Conservation (phyloP, 179 eudicot species). For the Silene noctiflora region DNA sequence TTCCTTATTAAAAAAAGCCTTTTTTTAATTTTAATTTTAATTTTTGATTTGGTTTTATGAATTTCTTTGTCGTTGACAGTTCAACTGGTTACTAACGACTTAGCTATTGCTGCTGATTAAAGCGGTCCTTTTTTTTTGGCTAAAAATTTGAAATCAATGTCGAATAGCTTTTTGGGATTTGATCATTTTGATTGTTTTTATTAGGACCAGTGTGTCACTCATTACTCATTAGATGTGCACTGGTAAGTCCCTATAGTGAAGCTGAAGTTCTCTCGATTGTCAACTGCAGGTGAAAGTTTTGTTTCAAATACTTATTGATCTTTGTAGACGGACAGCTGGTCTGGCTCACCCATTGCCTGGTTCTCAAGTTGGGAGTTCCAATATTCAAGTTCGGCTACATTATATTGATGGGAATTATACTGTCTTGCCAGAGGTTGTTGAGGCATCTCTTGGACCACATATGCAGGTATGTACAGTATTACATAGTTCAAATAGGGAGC, state of each 20-base stretch:
- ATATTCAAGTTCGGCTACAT: conserved; percentile 88
- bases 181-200: not conserved
- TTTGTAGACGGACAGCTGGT: conserved; percentile 75
- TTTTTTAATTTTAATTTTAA: too few relatives aligned
- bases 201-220: not conserved
- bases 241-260: not conserved
- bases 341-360: conserved; percentile 83
- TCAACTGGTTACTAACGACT: too few relatives aligned
- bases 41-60: too few relatives aligned
- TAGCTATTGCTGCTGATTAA: too few relatives aligned
- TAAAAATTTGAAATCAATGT: not conserved
- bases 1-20: too few relatives aligned
- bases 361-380: conserved; percentile 89
- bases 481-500: not conserved
- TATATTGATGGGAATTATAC: conserved; percentile 91
- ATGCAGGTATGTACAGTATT: conserved; percentile 64
- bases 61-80: too few relatives aligned
- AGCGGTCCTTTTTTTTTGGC: too few relatives aligned
- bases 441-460: conserved; percentile 98
- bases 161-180: not conserved
- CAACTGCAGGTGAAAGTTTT: conserved; percentile 79
- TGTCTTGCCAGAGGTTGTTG: conserved; percentile 93
- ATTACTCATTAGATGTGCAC: not conserved
- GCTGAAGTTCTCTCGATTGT: conserved; percentile 12
- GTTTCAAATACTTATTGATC: conserved; percentile 89